Evolutionary conservation across 352 stramenopile genomes (phyloP).

Genomic region (Pythium brachiatum): DNA sequence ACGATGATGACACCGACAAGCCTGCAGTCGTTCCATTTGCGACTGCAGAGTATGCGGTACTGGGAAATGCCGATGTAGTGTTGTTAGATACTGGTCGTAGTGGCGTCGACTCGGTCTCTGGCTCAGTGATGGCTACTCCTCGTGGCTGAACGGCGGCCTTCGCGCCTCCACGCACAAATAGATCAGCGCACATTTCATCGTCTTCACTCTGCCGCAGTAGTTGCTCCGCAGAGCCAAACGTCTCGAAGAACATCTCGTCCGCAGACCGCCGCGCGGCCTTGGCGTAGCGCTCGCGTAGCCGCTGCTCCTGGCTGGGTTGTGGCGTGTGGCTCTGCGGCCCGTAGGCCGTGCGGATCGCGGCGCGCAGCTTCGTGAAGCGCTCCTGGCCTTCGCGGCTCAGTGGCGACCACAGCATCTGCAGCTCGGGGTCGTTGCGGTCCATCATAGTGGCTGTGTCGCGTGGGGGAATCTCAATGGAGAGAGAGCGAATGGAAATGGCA

Average conservation of each 20-base stretch:
- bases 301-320: constrained; percentile 5
- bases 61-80: constrained; percentile 30
- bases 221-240: constrained; percentile 56
- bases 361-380: constrained; percentile 17
- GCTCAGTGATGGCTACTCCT: background rate
- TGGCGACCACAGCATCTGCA: constrained; percentile 29
- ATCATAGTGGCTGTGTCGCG: constrained; percentile 8
- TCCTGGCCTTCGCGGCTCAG: constrained; percentile 24
- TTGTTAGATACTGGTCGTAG: constrained; percentile 6
- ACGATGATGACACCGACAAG: background rate
- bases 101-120: constrained; percentile 7
- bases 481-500: no score
- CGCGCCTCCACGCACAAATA: constrained; percentile 11
- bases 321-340: background rate
- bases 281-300: constrained; percentile 49
- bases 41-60: constrained; percentile 25
- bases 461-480: no score
- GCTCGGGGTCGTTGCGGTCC: constrained; percentile 18
- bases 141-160: background rate
- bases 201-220: constrained; percentile 30
- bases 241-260: constrained; percentile 66
- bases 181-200: constrained; percentile 17
- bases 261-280: constrained; percentile 38
- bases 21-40: constrained; percentile 5
- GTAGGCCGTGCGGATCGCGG: constrained; percentile 15